phyloP scores from a whole-genome alignment of 768 basidiomycete species.

The Lactifluus echinatus region DNA sequence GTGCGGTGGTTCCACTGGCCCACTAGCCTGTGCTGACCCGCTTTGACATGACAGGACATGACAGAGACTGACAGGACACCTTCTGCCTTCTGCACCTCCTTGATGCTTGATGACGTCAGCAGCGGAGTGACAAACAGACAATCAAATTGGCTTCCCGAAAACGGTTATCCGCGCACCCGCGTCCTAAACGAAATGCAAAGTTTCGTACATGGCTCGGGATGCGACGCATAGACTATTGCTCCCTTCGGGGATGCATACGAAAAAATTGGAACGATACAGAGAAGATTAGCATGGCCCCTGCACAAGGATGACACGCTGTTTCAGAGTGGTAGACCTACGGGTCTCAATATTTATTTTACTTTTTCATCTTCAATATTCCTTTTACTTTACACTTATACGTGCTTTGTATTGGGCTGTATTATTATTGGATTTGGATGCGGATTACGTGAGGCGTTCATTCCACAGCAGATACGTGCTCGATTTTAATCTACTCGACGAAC shows the following conservation, averaged over 20 bases:
- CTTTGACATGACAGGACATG: too few relatives aligned
- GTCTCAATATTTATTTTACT: slow-evolving; percentile 34
- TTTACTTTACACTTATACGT: too few relatives aligned
- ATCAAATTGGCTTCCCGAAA: not conserved
- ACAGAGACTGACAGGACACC: too few relatives aligned
- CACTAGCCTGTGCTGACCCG: too few relatives aligned
- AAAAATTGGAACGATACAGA: slow-evolving; percentile 99
- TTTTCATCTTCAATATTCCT: not conserved
- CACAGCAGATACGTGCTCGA: too few relatives aligned
- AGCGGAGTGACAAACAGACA: not conserved
- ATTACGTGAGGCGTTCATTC: too few relatives aligned
- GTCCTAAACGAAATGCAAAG: slow-evolving; percentile 2
- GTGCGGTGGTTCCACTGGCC: too few relatives aligned
- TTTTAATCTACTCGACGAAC: too few relatives aligned
- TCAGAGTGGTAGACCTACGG: slow-evolving; percentile 70
- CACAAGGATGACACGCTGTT: slow-evolving; percentile 99
- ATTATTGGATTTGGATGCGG: too few relatives aligned
- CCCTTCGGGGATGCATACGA: slow-evolving; percentile 92
- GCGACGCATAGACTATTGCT: not conserved
- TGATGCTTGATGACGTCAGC: not conserved
- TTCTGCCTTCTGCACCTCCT: too few relatives aligned
- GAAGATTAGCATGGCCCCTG: slow-evolving; percentile 99
- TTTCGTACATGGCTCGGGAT: not conserved
- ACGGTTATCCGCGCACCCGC: not conserved
- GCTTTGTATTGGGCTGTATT: too few relatives aligned